These are phyloP conservation scores for Piromyces sp. DNA, from an alignment of 192 early-diverging fungal genomes.

Conservation along the genomic window DNA sequence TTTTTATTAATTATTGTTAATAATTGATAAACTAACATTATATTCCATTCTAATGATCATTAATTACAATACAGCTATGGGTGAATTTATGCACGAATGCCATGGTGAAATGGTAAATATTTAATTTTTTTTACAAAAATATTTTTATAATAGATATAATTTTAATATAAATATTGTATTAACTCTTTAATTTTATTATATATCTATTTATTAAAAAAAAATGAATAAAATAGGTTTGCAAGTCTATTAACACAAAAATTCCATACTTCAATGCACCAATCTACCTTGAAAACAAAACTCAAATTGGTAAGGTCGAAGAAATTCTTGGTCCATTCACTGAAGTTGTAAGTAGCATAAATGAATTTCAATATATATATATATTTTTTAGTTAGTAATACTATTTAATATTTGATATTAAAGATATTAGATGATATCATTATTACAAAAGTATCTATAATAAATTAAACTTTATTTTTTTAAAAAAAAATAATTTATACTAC, in stretches of 20 bases:
- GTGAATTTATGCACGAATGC: constrained; percentile 80
- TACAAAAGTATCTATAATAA: too few species aligned
- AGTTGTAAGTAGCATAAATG: constrained; percentile 21
- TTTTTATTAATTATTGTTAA: background rate
- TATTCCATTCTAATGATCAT: background rate
- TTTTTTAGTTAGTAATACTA: too few species aligned
- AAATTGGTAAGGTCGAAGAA: constrained; percentile 98
- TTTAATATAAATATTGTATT: too few species aligned
- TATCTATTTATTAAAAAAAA: too few species aligned
- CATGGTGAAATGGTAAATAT: constrained; percentile 74
- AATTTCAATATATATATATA: too few species aligned
- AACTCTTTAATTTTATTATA: too few species aligned
- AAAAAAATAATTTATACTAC: background rate
- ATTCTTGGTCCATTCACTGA: constrained; percentile 95
- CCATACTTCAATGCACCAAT: constrained; percentile 99
- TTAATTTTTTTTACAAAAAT: too few species aligned
- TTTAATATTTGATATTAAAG: too few species aligned
- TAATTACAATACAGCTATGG: constrained; percentile 42
- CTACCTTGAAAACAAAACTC: constrained; percentile 92
- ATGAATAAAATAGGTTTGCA: constrained; percentile 32
- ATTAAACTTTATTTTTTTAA: too few species aligned
- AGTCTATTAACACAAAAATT: constrained; percentile 67
- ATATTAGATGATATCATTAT: too few species aligned
- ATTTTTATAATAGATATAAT: too few species aligned
- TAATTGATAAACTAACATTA: background rate